Evolutionary conservation across 805 yeast species (phyloP).

Genomic region (Wickerhamiella musiphila): DNA sequence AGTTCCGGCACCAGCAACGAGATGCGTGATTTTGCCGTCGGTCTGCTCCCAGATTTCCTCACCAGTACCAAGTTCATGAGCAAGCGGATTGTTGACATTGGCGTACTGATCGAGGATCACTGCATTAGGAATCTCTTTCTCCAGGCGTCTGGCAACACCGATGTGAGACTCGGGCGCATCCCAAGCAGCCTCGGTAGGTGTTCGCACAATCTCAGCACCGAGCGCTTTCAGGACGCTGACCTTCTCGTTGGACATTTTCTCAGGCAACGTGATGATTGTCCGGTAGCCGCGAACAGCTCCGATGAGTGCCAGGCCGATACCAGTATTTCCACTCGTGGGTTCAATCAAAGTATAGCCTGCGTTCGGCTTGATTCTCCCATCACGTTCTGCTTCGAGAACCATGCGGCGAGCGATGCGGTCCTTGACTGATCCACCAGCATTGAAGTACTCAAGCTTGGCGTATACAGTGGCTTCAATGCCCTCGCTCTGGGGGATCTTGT

Average conservation of each 20-base stretch:
- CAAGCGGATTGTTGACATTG: conserved; percentile 62
- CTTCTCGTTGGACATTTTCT: conserved; percentile 82
- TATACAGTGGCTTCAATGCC: conserved; percentile 49
- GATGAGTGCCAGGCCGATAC: conserved; percentile 72
- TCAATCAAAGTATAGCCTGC: conserved; percentile 65
- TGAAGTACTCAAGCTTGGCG: conserved; percentile 68
- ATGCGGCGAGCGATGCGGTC: conserved; percentile 76
- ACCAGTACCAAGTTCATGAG: conserved; percentile 75
- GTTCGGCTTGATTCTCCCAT: conserved; percentile 67
- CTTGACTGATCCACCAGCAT: conserved; percentile 81
- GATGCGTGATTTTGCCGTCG: conserved; percentile 46
- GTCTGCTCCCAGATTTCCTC: conserved; percentile 74
- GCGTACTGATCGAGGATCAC: conserved; percentile 72
- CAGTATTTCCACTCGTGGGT: conserved; percentile 85
- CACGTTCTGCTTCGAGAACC: conserved; percentile 71
- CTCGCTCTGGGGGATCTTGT: conserved; percentile 56
- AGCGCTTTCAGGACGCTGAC: conserved; percentile 75
- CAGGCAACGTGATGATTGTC: conserved; percentile 76
- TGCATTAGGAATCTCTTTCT: conserved; percentile 70
- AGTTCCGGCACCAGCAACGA: conserved; percentile 88
- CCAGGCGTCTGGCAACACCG: conserved; percentile 69
- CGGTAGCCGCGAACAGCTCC: conserved; percentile 81
- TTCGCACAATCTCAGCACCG: conserved; percentile 81
- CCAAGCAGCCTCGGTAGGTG: conserved; percentile 88
- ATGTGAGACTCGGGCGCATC: conserved; percentile 83